These are phyloP conservation scores for Alternaria sp. DNA, from an alignment of 2,329 filamentous ascomycete species.

Conservation along the genomic window DNA sequence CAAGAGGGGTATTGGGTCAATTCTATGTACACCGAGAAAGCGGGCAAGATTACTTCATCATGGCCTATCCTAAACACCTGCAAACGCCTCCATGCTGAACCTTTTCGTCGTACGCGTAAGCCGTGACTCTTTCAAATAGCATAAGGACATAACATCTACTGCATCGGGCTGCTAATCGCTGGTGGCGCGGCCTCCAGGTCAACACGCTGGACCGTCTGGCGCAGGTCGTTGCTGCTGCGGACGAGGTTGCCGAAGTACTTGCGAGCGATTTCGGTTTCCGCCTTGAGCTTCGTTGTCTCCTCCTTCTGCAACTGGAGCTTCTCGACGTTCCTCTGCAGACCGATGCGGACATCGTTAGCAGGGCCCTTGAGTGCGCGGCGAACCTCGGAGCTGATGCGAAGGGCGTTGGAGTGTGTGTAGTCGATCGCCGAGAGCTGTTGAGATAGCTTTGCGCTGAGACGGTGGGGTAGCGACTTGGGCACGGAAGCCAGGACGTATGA, in stretches of 20 bases:
- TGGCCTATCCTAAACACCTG: conserved; percentile 17
- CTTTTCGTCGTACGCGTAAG: conserved; percentile 16
- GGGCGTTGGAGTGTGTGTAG: conserved; percentile 88
- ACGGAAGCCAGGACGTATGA: conserved; percentile 87
- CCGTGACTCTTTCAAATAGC: conserved; percentile 5
- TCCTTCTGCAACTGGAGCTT: conserved; percentile 78
- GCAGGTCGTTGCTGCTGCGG: conserved; percentile 62
- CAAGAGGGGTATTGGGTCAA: conserved; percentile 45
- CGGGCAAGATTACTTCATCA: conserved; percentile 20
- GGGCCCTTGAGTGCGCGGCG: conserved; percentile 88
- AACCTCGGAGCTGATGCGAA: conserved; percentile 82
- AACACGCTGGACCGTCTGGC: conserved; percentile 56
- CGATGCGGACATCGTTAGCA: conserved; percentile 82
- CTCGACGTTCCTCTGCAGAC: conserved; percentile 84
- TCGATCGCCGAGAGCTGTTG: conserved; percentile 80
- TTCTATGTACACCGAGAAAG: conserved; percentile 33
- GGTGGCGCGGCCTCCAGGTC: conserved; percentile 60
- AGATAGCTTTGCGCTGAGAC: conserved; percentile 84
- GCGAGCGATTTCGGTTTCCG: conserved; percentile 82
- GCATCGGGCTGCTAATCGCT: conserved; percentile 41
- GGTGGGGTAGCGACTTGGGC: conserved; percentile 84
- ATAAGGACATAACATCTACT: conserved; percentile 20
- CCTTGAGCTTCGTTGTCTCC: conserved; percentile 80
- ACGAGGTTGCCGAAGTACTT: conserved; percentile 92
- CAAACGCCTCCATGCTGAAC: conserved; percentile 23